Evolutionary conservation across 257 asterid genomes (phyloP).

Genomic region (Primulina tabacum): DNA sequence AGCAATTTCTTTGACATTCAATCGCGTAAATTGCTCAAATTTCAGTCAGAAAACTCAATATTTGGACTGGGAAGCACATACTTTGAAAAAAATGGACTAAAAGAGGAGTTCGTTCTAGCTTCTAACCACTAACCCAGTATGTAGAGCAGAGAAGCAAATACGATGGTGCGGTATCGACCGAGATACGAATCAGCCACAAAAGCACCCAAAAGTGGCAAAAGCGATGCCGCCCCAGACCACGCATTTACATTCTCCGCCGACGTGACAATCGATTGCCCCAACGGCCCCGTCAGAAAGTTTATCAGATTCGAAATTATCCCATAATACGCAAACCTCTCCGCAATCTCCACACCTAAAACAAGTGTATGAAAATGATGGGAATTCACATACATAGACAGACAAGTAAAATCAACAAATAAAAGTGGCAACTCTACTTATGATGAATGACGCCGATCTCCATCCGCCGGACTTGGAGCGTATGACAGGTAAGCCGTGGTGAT

Average conservation of each 20-base stretch:
- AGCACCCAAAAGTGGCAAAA: constrained; percentile 41
- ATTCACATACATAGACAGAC: too few relatives aligned
- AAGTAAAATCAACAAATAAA: too few relatives aligned
- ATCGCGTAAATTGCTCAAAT: too few relatives aligned
- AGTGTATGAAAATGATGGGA: too few relatives aligned
- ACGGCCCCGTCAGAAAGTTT: constrained; percentile 37
- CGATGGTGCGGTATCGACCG: constrained; percentile 39
- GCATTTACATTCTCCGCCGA: constrained; percentile 43
- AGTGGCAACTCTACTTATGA: neutral
- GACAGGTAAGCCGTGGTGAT: constrained; percentile 43
- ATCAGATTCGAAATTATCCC: constrained; percentile 42
- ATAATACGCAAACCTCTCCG: constrained; percentile 38
- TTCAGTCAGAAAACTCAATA: too few relatives aligned
- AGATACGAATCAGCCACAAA: constrained; percentile 39
- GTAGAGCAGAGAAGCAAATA: constrained; percentile 32
- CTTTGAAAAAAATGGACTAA: too few relatives aligned
- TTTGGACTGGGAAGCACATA: too few relatives aligned
- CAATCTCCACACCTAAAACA: constrained; percentile 31
- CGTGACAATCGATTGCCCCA: constrained; percentile 43
- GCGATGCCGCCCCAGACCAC: constrained; percentile 35
- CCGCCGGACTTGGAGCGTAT: constrained; percentile 49
- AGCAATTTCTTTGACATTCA: too few relatives aligned
- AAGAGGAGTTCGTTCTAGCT: too few relatives aligned
- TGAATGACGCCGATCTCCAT: constrained; percentile 34
- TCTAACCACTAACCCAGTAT: neutral